Evolutionary conservation across 2,329 filamentous ascomycete genomes (phyloP).

Genomic region (Cordyceps pruinosa): DNA sequence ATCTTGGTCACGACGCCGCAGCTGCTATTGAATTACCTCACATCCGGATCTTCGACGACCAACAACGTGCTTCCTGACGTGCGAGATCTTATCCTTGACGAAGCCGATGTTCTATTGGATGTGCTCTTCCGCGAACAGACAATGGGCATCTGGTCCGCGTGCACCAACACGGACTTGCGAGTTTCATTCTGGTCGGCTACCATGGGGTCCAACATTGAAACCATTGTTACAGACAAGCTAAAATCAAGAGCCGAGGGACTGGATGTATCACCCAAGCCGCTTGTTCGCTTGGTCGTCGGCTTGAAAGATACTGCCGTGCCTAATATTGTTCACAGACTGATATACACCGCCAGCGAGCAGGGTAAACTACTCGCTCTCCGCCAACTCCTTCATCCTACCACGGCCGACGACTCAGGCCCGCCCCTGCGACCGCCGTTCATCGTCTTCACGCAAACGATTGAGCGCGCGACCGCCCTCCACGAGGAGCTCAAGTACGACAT

Average conservation of each 20-base stretch:
- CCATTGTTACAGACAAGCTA: constrained; percentile 64
- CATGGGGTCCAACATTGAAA: constrained; percentile 89
- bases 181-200: constrained; percentile 92
- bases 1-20: constrained; percentile 41
- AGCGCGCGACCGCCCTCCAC: constrained; percentile 78
- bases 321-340: constrained; percentile 81
- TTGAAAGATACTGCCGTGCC: constrained; percentile 93
- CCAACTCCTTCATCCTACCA: constrained; percentile 74
- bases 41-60: constrained; percentile 35
- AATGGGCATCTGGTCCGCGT: constrained; percentile 73
- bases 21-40: constrained; percentile 67
- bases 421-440: constrained; percentile 79
- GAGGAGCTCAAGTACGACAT: constrained; percentile 93
- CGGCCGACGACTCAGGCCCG: constrained; percentile 47
- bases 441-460: constrained; percentile 94
- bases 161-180: constrained; percentile 61
- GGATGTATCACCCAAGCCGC: constrained; percentile 35
- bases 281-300: constrained; percentile 86
- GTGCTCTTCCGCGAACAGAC: constrained; percentile 87
- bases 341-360: constrained; percentile 86
- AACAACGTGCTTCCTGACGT: constrained; percentile 57
- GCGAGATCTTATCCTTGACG: constrained; percentile 73
- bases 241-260: constrained; percentile 41
- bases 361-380: constrained; percentile 89
- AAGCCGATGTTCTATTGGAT: constrained; percentile 91